Evolutionary conservation across 2,329 filamentous ascomycete genomes (phyloP), one percentile per base, ranked within the genome.

Genomic region (Aspergillus nomiae): DNA sequence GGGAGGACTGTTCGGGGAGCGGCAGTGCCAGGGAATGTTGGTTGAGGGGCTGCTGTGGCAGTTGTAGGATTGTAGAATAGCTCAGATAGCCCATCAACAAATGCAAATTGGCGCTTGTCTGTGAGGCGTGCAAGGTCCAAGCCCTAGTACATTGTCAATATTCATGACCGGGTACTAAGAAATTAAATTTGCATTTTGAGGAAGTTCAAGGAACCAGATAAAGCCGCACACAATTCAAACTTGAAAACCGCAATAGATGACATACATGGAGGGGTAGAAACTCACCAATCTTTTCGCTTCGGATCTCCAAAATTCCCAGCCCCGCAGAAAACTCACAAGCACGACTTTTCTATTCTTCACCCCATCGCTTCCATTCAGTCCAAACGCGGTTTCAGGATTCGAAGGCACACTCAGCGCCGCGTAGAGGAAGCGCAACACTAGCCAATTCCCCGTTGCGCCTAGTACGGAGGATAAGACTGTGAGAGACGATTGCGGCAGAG

Each of bases 241-340:
- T 21, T 32, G 8, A 12, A 21, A 21, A 10, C n/a, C 8, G 10
- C 8, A 32, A 32, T 24, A 32, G 16, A 32, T 2, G 28, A n/a
- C 12, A 34, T n/a, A n/a, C 12, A 28, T 50, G 46, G 46, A 50
- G 46, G 26, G 46, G 24, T 16, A 21, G 53, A 14, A 7, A 71
- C 83, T 67, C 78, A 92, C 90, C 72, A 92, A 77, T 76, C 89
- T 89, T 59, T 87, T 85, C 2, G 85, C 85, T 56, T 91, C 89
- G 3, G 89, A 86, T 65, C 82, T 88, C 92, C 93, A 97, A 74
- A 96, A 96, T 1, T 85, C 81, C 66, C 85, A 86, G 70, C 94
- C 90, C 64, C 92, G 85, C 78, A 96, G 80, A 78, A 95, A 97
- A 80, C 91, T 96, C 62, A 95, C 88, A 3, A 97, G 82, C 3